Base-by-base conservation (phyloP, 2,329 filamentous ascomycete species). In the Trichoderma breve region DNA sequence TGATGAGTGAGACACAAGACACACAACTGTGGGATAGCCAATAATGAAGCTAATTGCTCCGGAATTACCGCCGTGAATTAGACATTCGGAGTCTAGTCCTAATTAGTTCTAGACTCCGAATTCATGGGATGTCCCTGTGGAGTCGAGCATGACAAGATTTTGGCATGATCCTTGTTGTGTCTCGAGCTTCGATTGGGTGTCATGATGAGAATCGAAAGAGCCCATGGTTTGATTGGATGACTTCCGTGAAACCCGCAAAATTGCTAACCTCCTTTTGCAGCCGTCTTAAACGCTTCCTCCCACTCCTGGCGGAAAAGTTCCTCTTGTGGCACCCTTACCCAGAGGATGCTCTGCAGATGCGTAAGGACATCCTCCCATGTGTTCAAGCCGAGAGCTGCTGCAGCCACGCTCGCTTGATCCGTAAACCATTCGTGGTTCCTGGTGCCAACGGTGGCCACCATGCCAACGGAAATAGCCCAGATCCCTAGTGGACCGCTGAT, bases 81-180 rank as follows among this genome's bases (percentile, higher is more conserved):
- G 34, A 60, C 55, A 69, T 60, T 69, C 66, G 66, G 66, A 69
- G 66, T 69, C 66, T 69, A 69, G 57, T 60, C 26, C 66, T 69
- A 32, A 47, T 61, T 61, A 61, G 66, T 60, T 60, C 55, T 69
- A 69, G 66, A 69, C 66, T 58, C 66, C 66, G 66, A 69, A 34
- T 32, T 9, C 39, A 32, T 47, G 36, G 36, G 14, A 34, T 26
- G 28, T 32, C 6, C 14, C 21, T 51, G 39, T 60, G 63, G 66
- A 34, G 66, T 28, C 15, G 28, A 21, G 55, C 55, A 60, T 26
- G 36, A 47, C 66, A 47, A 47, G 53, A 58, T 24, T 60, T 57
- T 60, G 53, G 34, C 21, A 60, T 68, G 4, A 68, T 24, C 51
- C 65, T 43, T 36, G 53, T 57, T 69, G 26, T 51, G 53, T 6